These are phyloP conservation scores for Aphelidium insulamus DNA, from an alignment of 371 early-diverging fungal genomes.

Conservation along the genomic window DNA sequence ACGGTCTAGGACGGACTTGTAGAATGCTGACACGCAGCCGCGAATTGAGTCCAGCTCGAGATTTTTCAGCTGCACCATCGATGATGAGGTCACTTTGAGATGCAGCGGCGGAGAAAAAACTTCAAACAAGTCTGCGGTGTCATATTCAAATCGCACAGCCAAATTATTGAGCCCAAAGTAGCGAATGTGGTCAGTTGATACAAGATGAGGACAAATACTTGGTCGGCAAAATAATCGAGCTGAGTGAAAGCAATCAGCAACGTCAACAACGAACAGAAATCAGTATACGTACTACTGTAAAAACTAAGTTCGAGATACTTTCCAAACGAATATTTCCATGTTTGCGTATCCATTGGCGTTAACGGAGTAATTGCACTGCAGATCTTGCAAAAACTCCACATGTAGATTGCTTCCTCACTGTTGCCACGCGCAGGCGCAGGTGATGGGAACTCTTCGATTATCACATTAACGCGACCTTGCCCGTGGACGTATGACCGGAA, in stretches of 20 bases:
- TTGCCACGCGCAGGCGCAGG: conserved; percentile 24
- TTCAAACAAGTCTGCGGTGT: conserved; percentile 47
- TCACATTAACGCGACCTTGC: conserved; percentile 44
- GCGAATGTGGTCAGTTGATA: conserved; percentile 49
- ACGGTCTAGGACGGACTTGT: conserved; percentile 41
- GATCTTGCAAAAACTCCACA: conserved; percentile 58
- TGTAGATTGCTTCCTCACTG: conserved; percentile 48
- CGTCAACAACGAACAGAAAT: no score
- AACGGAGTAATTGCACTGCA: conserved; percentile 49
- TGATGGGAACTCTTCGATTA: conserved; percentile 36
- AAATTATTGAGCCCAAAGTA: conserved; percentile 48
- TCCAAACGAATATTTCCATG: conserved; percentile 84
- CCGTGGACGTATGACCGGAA: conserved; percentile 64
- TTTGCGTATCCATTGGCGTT: conserved; percentile 51
- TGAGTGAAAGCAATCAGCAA: no score
- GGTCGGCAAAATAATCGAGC: conserved; percentile 43
- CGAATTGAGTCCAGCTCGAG: conserved; percentile 31
- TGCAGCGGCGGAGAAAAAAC: conserved; percentile 55
- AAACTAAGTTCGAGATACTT: conserved; percentile 77
- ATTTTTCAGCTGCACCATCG: conserved; percentile 25
- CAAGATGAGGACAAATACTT: conserved; percentile 52
- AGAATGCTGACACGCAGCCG: conserved; percentile 30
- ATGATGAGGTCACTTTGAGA: conserved; percentile 28
- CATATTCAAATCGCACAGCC: conserved; percentile 48
- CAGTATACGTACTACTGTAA: conserved; percentile 37